Percentiles rank a stretch among this genome's conserved stretches.
phyloP scores from a whole-genome alignment of 208 protist genomes.

The Angomonas deanei region DNA sequence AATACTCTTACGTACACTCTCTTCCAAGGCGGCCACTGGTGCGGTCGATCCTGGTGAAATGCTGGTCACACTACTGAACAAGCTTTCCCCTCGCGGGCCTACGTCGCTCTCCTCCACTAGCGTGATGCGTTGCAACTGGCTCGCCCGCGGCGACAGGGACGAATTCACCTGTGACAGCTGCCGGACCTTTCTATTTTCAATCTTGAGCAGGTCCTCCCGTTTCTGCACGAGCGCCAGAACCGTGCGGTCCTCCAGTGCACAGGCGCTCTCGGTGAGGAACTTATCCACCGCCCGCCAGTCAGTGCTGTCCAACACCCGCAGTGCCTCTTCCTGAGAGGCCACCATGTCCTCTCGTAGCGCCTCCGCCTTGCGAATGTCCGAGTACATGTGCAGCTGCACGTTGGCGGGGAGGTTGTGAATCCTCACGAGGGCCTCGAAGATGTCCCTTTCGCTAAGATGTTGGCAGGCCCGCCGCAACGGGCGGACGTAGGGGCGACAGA shows the following conservation, averaged over 20 bases:
- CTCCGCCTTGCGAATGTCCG: slow-evolving; percentile 60
- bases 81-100: not conserved
- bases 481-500: slow-evolving; percentile 45
- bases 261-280: slow-evolving; percentile 50
- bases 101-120: not conserved
- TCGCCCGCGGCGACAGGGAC: too few species aligned
- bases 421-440: slow-evolving; percentile 42
- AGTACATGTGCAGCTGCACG: slow-evolving; percentile 61
- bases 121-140: too few species aligned
- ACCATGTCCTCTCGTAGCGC: slow-evolving; percentile 40
- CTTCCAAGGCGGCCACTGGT: not conserved
- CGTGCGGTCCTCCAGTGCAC: slow-evolving; percentile 42
- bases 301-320: slow-evolving; percentile 24
- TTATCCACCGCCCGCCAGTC: slow-evolving; percentile 34
- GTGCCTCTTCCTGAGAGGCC: slow-evolving; percentile 24
- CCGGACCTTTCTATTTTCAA: not conserved
- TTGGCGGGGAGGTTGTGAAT: slow-evolving; percentile 28
- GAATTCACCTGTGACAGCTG: not conserved
- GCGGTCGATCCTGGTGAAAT: not conserved
- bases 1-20: not conserved
- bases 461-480: slow-evolving; percentile 55
- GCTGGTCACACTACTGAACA: not conserved
- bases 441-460: slow-evolving; percentile 33
- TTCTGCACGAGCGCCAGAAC: slow-evolving; percentile 50
- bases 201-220: slow-evolving; percentile 36